Base-by-base conservation (phyloP, 306 rosid genomes). In the Pyrus bretschneideri region DNA sequence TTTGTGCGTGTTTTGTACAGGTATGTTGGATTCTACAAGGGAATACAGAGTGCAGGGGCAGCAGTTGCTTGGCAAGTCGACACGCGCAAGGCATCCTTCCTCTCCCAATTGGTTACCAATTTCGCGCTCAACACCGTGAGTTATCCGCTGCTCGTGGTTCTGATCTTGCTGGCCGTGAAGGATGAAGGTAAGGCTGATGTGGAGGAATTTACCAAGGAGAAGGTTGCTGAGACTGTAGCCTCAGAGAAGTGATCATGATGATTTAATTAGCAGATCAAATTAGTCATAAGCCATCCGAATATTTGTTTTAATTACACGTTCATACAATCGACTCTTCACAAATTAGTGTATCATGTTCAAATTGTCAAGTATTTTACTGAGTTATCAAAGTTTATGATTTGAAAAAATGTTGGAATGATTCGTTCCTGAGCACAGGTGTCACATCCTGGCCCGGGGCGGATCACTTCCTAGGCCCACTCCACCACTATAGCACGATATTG, bases 1-100 rank as follows among this genome's bases (percentile, higher is more conserved):
- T 72, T 30, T 75, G 51, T 52, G 33, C 59, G 19, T 51, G 70
- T 71, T 60, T 31, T 51, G 27, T 58, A 31, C 87, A 95, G 99
- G 90, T 95, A 90, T 59, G 78, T 73, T 52, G 99, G 99, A 29
- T 95, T 95, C 76, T 95, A 88, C 11, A 95, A 89, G 81, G 99
- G 99, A 13, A 78, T 92, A 63, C 97, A 95, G 62, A 95, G 99
- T 85, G 99, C 99, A 13, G 99, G 99, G 19, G 99, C 90, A 2
- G 99, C 97, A 15, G 92, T 89, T 49, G 99, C 99, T 14, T 95
- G 99, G 99, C 99, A 95, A 81, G 86, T 88, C 42, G 99, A 92
- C 73, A 75, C 80, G 44, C 87, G 2, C 17, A 81, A 75, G 9
- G 87, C 87, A n/a, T 84, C 97, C 4, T 85, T 82, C 42, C 72